Evolutionary conservation across 345 rosid genomes (phyloP).

Genomic region (Nasturtium officinale): DNA sequence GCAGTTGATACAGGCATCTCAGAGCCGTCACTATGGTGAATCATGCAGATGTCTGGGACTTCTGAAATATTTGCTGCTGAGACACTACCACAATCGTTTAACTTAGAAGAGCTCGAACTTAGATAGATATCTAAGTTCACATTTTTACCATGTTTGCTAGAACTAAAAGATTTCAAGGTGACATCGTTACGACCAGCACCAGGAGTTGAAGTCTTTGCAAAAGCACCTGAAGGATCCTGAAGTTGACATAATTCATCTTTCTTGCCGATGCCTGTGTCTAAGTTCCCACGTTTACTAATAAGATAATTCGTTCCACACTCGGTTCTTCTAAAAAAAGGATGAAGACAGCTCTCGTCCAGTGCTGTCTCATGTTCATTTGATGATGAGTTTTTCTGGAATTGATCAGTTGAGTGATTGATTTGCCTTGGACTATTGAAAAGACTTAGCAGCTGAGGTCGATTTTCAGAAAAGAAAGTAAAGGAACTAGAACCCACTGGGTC

Average conservation of each 20-base stretch:
- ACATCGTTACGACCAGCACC: conserved; percentile 39
- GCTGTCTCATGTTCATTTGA: conserved; percentile 49
- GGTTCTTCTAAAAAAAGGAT: conserved; percentile 79
- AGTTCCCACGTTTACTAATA: conserved; percentile 39
- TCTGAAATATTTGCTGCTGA: conserved; percentile 39
- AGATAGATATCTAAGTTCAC: conserved; percentile 78
- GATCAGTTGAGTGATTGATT: conserved; percentile 46
- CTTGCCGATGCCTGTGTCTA: conserved; percentile 40
- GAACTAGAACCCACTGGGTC: conserved; percentile 48
- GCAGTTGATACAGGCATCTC: conserved; percentile 40
- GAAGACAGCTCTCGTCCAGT: conserved; percentile 67
- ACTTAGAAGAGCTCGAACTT: conserved; percentile 57
- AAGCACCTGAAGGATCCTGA: conserved; percentile 43
- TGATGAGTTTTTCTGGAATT: conserved; percentile 48
- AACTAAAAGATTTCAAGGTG: conserved; percentile 37
- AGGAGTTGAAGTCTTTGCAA: conserved; percentile 43
- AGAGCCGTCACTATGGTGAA: conserved; percentile 36
- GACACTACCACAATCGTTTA: conserved; percentile 44
- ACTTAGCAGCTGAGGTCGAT: conserved; percentile 77
- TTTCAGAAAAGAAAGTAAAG: conserved; percentile 71
- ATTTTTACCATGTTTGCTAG: conserved; percentile 51
- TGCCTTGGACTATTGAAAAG: conserved; percentile 70
- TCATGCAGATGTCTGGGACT: conserved; percentile 37
- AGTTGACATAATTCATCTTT: conserved; percentile 47
- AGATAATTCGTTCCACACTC: conserved; percentile 48